Evolutionary conservation across 441 rosid species (phyloP).

Genomic region (Corymbia citriodora): DNA sequence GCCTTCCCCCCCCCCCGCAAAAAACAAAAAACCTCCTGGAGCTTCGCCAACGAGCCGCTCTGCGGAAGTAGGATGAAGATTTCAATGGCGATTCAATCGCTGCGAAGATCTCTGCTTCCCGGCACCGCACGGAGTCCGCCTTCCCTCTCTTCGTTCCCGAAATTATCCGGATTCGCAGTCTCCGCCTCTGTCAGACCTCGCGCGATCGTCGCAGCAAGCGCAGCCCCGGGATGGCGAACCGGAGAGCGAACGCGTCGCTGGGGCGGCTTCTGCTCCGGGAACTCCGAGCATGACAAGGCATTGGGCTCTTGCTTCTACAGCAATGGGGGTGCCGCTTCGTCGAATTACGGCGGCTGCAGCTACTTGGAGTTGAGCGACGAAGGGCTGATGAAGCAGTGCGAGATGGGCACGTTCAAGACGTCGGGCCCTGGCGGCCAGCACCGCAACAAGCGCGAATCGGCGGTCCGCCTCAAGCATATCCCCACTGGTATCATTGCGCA

Average conservation of each 20-base stretch:
- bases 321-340: conserved; percentile 58
- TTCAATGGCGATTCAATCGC: not conserved
- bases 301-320: conserved; percentile 22
- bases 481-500: conserved; percentile 86
- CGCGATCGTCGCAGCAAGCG: not conserved
- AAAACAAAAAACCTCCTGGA: not conserved
- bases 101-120: not conserved
- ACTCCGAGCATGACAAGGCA: not conserved
- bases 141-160: not conserved
- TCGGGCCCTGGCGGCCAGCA: conserved; percentile 99
- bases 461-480: conserved; percentile 76
- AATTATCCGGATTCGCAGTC: not conserved
- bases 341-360: not conserved
- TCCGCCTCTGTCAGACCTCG: not conserved
- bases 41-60: not conserved
- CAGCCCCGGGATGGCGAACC: not conserved
- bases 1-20: no score
- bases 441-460: conserved; percentile 97
- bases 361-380: conserved; percentile 60
- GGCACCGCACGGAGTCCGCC: not conserved
- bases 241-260: not conserved
- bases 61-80: not conserved
- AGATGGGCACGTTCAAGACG: conserved; percentile 58
- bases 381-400: conserved; percentile 74
- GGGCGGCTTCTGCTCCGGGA: not conserved